Percentiles rank a stretch among this genome's conserved stretches.
These are phyloP conservation scores for Leccinum subgranulosum DNA, from an alignment of 768 basidiomycete species.

Conservation along the genomic window DNA sequence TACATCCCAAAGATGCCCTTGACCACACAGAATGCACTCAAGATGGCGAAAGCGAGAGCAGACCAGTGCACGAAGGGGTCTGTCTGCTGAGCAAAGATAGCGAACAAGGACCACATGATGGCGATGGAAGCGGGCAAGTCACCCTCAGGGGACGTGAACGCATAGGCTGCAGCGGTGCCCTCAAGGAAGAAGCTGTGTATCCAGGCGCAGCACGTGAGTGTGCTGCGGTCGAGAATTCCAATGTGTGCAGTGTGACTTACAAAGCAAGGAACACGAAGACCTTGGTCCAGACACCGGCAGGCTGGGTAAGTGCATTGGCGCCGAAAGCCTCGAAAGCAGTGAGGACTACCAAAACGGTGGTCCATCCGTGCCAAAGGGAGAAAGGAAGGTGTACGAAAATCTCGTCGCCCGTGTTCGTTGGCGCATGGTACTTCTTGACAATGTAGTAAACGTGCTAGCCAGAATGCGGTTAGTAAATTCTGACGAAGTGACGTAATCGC, in stretches of 20 bases:
- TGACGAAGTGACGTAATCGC: conserved; percentile 1
- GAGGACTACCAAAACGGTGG: conserved; percentile 76
- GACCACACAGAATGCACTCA: conserved; percentile 80
- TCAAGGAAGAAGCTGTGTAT: conserved; percentile 80
- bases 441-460: conserved; percentile 86
- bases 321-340: conserved; percentile 90
- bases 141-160: conserved; percentile 86
- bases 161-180: conserved; percentile 89
- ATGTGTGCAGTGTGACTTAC: conserved; percentile 38
- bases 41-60: conserved; percentile 78
- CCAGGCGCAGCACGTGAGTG: conserved; percentile 5
- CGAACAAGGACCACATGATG: conserved; percentile 91
- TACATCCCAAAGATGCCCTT: conserved; percentile 66
- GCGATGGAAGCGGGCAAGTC: conserved; percentile 91
- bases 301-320: conserved; percentile 59
- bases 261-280: conserved; percentile 92
- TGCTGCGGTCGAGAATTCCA: background rate
- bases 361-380: conserved; percentile 94
- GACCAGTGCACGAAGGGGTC: conserved; percentile 84
- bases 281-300: conserved; percentile 86
- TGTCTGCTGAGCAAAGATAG: conserved; percentile 78
- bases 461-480: conserved; percentile 12
- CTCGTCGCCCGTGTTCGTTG: conserved; percentile 69
- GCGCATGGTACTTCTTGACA: conserved; percentile 80
- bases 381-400: conserved; percentile 94